Evolutionary conservation across 768 basidiomycete genomes (phyloP), one percentile per base, ranked within the genome.

Genomic region (Hypsizygus marmoreus): DNA sequence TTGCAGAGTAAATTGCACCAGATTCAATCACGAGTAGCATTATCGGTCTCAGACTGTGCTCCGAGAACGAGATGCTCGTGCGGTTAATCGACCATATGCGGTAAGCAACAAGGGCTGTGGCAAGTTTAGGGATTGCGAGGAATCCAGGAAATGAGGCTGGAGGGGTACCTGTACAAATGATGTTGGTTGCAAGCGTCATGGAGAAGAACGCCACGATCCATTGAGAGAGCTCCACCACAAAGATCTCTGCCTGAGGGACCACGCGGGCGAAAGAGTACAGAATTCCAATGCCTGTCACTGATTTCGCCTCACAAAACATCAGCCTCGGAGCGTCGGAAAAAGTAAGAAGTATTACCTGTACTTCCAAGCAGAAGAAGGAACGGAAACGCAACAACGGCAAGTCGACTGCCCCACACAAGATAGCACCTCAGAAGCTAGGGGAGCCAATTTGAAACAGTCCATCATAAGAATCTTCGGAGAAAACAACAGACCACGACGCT

Each of bases 131-230:
- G n/a, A 31, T 4, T 14, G 38, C 16, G 11, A 19, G 23, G 26
- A 22, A n/a, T 20, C 13, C 16, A 49, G 8, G 28, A 17, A 32
- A 16, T 28, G n/a, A 26, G 30, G 31, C 10, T 6, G 14, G 7
- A 26, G 24, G 17, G 64, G 35, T 39, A 67, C 68, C 34, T 13
- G 68, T 69, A 40, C 70, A 74, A 33, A 62, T 58, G 29, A 69
- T 52, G 54, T 71, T 72, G 4, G 67, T 71, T 3, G 61, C 50
- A 14, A 71, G 63, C 4, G 70, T 70, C 35, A 67, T 49, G 2
- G 63, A 62, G 45, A 72, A 71, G 59, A 72, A 74, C 1, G 67
- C 58, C 7, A 65, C 45, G 39, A 72, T 72, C 70, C 72, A 71
- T 23, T 58, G 47, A n/a, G 58, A 54, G n/a, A 69, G 59, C 35